Base-by-base conservation (phyloP, 345 rosid species). In the Syzygium jambos region DNA sequence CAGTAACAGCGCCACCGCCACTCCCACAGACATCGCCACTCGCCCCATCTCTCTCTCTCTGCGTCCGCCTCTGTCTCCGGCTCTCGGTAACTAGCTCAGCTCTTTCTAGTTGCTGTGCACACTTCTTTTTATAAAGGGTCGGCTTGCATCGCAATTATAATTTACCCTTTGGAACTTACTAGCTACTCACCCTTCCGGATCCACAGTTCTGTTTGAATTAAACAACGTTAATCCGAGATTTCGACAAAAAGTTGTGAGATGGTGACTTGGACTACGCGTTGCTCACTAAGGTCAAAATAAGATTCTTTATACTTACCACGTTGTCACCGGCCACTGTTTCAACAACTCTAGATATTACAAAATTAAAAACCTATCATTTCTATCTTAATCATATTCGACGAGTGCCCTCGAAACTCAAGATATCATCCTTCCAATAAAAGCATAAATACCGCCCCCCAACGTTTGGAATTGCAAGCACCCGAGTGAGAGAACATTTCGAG, bases 41-140 rank as follows among this genome's bases (percentile, higher is more conserved):
- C 59, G 68, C 89, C 89, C 89, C 90, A 87, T 88, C 80, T 77
- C 89, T 87, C 86, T 90, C 85, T 88, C 86, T 90, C 85, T 88
- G 63, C 12, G 41, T 30, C 41, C 8, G 43, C 29, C 77, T 29
- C 41, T 73, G 14, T 73, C 4, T 21, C 65, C 1, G 15, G 3
- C 85, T 91, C 55, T 87, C 87, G 41, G 80, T 0, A 38, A 73
- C 82, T 85, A 14, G 73, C 30, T 85, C 49, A n/a, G 23, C 52
- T 84, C 51, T 27, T 46, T 41, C 77, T 85, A 27, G 38, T 0
- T 12, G 51, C 19, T 9, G n/a, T 7, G 22, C n/a, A 59, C 52
- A 7, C 51, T 53, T 51, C 34, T 27, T n/a, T 29, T 49, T 27
- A 53, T 9, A 55, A 52, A 84, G 59, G 86, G 27, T 52, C 46